Conservation (phyloP, 768 basidiomycete genomes). For the Steccherinum ochraceum region DNA sequence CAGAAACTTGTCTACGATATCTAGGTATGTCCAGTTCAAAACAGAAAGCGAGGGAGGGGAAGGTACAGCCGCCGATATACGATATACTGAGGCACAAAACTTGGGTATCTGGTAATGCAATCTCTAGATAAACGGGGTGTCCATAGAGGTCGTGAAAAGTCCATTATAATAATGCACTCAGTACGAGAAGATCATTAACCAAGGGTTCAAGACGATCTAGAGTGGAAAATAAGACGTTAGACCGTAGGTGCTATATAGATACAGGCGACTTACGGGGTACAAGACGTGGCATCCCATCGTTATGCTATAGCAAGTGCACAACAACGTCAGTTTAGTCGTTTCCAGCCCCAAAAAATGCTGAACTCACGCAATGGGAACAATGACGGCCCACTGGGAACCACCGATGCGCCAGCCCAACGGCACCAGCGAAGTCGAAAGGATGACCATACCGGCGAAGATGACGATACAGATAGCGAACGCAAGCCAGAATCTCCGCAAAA, state of each 20-base stretch:
- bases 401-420: slow-evolving; percentile 62
- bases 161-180: too few species aligned
- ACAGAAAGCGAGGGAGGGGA: too few species aligned
- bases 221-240: background rate
- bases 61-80: too few species aligned
- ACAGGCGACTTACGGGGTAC: slow-evolving; percentile 55
- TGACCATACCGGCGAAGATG: slow-evolving; percentile 44
- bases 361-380: slow-evolving; percentile 65
- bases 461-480: slow-evolving; percentile 50
- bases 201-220: slow-evolving; percentile 80
- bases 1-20: too few species aligned
- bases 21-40: too few species aligned
- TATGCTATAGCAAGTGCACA: slow-evolving; percentile 33
- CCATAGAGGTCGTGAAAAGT: too few species aligned
- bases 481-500: slow-evolving; percentile 73
- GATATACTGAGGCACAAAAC: too few species aligned
- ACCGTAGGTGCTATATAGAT: background rate
- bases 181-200: slow-evolving; percentile 81
- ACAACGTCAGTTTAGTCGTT: background rate
- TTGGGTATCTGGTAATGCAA: too few species aligned
- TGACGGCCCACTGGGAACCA: slow-evolving; percentile 63
- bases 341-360: slow-evolving; percentile 3
- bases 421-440: slow-evolving; percentile 50
- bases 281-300: slow-evolving; percentile 62
- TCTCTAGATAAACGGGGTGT: too few species aligned